Conservation (phyloP, 1,284 basidiomycete genomes). For the Lentinula novae-zelandiae region DNA sequence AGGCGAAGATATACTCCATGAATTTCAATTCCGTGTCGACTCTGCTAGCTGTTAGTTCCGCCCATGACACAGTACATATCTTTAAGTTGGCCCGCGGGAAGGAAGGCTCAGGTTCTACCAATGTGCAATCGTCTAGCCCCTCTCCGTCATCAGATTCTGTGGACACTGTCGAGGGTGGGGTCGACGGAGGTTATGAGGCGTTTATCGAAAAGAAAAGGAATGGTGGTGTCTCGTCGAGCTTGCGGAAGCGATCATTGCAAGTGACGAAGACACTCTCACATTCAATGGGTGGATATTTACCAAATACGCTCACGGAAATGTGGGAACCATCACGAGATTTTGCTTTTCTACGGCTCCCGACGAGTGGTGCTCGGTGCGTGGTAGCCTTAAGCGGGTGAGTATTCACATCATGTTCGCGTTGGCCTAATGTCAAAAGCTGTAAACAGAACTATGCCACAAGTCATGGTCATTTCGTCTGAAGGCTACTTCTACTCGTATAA, state of each 20-base stretch:
- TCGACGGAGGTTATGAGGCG: slow-evolving; percentile 74
- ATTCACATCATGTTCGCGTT: neutral
- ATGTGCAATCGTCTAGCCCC: slow-evolving; percentile 1
- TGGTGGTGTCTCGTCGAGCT: slow-evolving; percentile 50
- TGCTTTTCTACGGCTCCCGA: slow-evolving; percentile 88
- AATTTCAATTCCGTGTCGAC: slow-evolving; percentile 88
- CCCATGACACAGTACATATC: slow-evolving; percentile 96
- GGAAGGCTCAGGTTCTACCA: neutral
- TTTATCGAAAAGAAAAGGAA: slow-evolving; percentile 71
- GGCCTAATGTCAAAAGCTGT: neutral
- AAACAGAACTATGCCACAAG: slow-evolving; percentile 84
- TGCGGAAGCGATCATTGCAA: slow-evolving; percentile 73
- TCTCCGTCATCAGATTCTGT: slow-evolving; percentile 46
- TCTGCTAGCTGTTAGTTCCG: slow-evolving; percentile 85
- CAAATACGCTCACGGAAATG: slow-evolving; percentile 89
- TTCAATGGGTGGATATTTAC: slow-evolving; percentile 87
- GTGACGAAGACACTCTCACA: slow-evolving; percentile 79
- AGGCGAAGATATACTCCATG: slow-evolving; percentile 86
- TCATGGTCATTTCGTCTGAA: slow-evolving; percentile 96
- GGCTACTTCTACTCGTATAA: slow-evolving; percentile 95
- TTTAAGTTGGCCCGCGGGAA: slow-evolving; percentile 71
- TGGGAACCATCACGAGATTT: slow-evolving; percentile 98
- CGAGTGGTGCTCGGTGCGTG: slow-evolving; percentile 74
- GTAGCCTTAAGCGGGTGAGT: slow-evolving; percentile 85
- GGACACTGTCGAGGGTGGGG: slow-evolving; percentile 50